Evolutionary conservation across 257 asterid species (phyloP).

Genomic region (Solanum chaucha): DNA sequence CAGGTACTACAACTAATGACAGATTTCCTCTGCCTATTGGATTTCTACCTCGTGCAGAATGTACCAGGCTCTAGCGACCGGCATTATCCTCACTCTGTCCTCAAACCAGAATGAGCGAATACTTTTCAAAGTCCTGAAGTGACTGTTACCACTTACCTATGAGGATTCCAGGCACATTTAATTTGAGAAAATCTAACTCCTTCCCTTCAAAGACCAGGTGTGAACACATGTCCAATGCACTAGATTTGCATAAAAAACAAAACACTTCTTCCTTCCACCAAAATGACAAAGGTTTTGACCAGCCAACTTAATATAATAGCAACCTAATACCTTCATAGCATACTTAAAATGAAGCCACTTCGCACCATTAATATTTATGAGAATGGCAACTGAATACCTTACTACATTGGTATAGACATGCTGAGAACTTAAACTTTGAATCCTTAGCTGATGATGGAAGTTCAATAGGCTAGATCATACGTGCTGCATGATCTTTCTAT

Average conservation of each 20-base stretch:
- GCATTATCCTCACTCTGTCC: background rate
- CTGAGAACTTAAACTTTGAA: background rate
- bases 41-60: background rate
- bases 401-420: background rate
- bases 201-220: background rate
- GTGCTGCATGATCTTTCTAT: background rate
- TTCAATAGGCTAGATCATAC: background rate
- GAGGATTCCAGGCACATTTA: background rate
- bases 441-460: background rate
- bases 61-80: background rate
- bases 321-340: background rate
- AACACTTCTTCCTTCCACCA: background rate
- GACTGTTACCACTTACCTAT: background rate
- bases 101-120: background rate
- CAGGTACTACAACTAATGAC: background rate
- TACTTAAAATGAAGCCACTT: background rate
- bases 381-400: background rate
- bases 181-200: background rate
- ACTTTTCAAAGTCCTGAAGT: background rate
- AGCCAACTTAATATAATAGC: background rate
- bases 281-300: background rate
- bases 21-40: background rate
- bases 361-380: background rate
- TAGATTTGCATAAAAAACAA: background rate
- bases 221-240: background rate